These are phyloP conservation scores for Tricholoma saponaceum DNA, from an alignment of 768 basidiomycete genomes.

Conservation along the genomic window DNA sequence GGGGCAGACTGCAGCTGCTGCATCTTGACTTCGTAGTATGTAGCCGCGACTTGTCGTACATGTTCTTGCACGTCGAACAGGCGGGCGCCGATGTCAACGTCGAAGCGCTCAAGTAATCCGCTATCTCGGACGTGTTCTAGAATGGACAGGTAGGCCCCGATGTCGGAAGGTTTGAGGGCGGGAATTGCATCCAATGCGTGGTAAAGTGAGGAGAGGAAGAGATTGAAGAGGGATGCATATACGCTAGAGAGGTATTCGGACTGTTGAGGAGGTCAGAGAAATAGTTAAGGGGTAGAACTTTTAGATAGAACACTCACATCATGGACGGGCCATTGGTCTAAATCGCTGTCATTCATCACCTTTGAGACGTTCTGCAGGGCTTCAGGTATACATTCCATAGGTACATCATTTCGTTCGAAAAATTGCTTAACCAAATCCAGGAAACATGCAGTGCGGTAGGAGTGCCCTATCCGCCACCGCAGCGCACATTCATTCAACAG, in stretches of 20 bases:
- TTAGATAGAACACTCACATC: conserved; percentile 58
- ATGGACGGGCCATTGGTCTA: conserved; percentile 72
- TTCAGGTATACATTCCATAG: conserved; percentile 92
- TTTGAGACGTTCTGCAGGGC: conserved; percentile 73
- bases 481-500: conserved; percentile 85
- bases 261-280: conserved; percentile 28
- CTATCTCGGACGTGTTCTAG: conserved; percentile 71
- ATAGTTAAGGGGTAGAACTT: conserved; percentile 8
- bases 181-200: conserved; percentile 79
- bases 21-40: conserved; percentile 61
- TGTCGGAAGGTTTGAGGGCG: conserved; percentile 64
- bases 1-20: conserved; percentile 62
- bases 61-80: conserved; percentile 64
- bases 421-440: conserved; percentile 82
- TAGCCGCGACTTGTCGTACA: conserved; percentile 52
- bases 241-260: conserved; percentile 63
- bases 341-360: conserved; percentile 62
- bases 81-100: conserved; percentile 68
- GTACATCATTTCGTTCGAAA: conserved; percentile 87
- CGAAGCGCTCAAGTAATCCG: conserved; percentile 66
- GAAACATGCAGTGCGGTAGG: conserved; percentile 77
- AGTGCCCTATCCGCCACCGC: conserved; percentile 84
- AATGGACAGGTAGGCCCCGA: conserved; percentile 60
- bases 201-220: conserved; percentile 82
- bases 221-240: conserved; percentile 76